phyloP scores from a whole-genome alignment of 1,284 basidiomycete genomes.

The Fomitopsis betulina region DNA sequence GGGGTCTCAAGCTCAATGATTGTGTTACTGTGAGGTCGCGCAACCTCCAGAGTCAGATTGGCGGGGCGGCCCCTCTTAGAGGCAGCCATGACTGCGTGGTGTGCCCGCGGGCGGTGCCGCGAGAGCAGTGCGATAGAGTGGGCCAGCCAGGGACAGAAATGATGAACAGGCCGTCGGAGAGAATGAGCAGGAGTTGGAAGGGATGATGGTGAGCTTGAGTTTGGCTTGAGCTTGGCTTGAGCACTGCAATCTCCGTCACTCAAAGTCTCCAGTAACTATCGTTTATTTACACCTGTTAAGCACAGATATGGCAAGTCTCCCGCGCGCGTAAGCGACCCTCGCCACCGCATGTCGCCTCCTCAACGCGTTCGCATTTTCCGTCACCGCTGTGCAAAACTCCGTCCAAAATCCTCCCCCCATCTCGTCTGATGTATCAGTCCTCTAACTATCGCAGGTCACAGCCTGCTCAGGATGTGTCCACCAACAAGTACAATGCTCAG shows the following conservation, averaged over 20 bases:
- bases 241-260: neutral
- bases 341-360: neutral
- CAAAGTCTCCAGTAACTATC: neutral
- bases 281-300: neutral
- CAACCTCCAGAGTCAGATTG: conserved; percentile 30
- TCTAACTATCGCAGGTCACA: conserved; percentile 29
- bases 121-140: neutral
- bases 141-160: neutral
- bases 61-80: conserved; percentile 32
- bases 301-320: neutral
- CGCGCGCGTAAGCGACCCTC: neutral
- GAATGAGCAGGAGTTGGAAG: neutral
- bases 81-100: conserved; percentile 15
- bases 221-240: too few relatives aligned
- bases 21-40: conserved; percentile 26
- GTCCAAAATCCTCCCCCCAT: conserved; percentile 8
- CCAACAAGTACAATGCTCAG: conserved; percentile 45
- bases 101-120: neutral
- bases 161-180: neutral
- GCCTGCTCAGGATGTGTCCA: conserved; percentile 19
- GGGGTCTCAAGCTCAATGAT: conserved; percentile 34
- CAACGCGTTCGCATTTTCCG: conserved; percentile 8
- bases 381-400: conserved; percentile 13
- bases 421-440: conserved; percentile 32
- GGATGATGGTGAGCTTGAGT: neutral